phyloP scores from a whole-genome alignment of 768 basidiomycete species.

The Pholiota microspora region DNA sequence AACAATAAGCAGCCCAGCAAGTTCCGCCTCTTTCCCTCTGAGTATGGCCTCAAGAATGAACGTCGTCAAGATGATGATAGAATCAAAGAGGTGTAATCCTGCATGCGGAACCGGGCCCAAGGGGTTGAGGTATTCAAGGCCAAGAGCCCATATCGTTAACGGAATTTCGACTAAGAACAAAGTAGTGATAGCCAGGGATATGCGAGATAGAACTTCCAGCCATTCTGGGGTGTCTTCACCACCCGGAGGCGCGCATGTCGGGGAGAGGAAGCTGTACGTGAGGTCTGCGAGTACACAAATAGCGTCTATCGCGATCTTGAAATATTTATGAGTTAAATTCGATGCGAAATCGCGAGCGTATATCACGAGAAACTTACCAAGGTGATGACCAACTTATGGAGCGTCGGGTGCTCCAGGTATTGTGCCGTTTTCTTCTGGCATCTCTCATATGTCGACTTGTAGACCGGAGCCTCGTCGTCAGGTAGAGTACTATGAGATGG shows the following conservation, averaged over 20 bases:
- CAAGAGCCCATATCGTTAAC: conserved; percentile 63
- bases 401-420: conserved; percentile 47
- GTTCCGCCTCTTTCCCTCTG: conserved; percentile 65
- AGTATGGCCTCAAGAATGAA: conserved; percentile 72
- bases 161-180: conserved; percentile 81
- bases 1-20: conserved; percentile 67
- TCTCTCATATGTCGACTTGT: conserved; percentile 11
- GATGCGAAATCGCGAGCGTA: too few relatives aligned
- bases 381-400: conserved; percentile 58
- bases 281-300: conserved; percentile 72
- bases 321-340: neutral
- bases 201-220: conserved; percentile 58
- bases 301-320: conserved; percentile 62
- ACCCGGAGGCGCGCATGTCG: conserved; percentile 41
- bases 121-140: conserved; percentile 61
- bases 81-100: conserved; percentile 72
- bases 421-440: conserved; percentile 37
- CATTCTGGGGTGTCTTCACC: conserved; percentile 48
- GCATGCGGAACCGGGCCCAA: conserved; percentile 53
- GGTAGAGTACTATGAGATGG: conserved; percentile 15
- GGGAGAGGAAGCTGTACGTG: conserved; percentile 60
- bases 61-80: conserved; percentile 65
- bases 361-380: too few relatives aligned
- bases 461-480: conserved; percentile 1
- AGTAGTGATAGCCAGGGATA: conserved; percentile 68